phyloP scores from a whole-genome alignment of 768 basidiomycete species.

The Pisolithus orientalis region DNA sequence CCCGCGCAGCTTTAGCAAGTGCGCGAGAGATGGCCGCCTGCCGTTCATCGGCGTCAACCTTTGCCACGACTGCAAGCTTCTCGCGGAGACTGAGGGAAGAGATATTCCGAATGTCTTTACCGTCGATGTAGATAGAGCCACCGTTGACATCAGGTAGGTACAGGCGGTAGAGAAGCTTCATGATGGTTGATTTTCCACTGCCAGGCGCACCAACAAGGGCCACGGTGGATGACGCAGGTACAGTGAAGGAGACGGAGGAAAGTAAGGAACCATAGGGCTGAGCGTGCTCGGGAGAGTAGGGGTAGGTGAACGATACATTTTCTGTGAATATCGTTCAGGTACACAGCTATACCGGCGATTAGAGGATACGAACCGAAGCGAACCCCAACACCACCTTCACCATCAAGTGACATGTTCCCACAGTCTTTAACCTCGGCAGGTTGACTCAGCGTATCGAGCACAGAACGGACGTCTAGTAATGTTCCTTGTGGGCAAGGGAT shows the following conservation, averaged over 20 bases:
- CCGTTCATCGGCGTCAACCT: slow-evolving; percentile 44
- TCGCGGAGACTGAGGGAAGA: slow-evolving; percentile 75
- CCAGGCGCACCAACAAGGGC: slow-evolving; percentile 86
- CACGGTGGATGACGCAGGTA: slow-evolving; percentile 81
- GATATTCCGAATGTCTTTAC: slow-evolving; percentile 81
- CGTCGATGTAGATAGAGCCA: slow-evolving; percentile 78
- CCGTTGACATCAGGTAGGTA: slow-evolving; percentile 82
- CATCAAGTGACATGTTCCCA: slow-evolving; percentile 66
- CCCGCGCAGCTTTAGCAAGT: slow-evolving; percentile 17
- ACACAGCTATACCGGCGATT: not conserved
- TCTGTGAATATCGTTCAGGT: slow-evolving; percentile 35
- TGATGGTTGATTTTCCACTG: slow-evolving; percentile 75
- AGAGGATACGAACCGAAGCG: slow-evolving; percentile 54
- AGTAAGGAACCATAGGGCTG: slow-evolving; percentile 52
- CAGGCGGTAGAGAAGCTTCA: slow-evolving; percentile 87
- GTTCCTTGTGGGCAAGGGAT: slow-evolving; percentile 57
- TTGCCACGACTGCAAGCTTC: slow-evolving; percentile 87
- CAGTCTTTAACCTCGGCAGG: slow-evolving; percentile 80
- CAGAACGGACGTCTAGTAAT: slow-evolving; percentile 70
- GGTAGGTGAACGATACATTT: slow-evolving; percentile 82
- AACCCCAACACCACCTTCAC: slow-evolving; percentile 70
- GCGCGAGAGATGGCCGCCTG: slow-evolving; percentile 19
- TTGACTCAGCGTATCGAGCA: slow-evolving; percentile 76
- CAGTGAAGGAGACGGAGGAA: slow-evolving; percentile 69
- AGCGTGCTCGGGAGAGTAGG: slow-evolving; percentile 46